phyloP scores from a whole-genome alignment of 208 protist species.

The Acanthamoeba lenticulata region DNA sequence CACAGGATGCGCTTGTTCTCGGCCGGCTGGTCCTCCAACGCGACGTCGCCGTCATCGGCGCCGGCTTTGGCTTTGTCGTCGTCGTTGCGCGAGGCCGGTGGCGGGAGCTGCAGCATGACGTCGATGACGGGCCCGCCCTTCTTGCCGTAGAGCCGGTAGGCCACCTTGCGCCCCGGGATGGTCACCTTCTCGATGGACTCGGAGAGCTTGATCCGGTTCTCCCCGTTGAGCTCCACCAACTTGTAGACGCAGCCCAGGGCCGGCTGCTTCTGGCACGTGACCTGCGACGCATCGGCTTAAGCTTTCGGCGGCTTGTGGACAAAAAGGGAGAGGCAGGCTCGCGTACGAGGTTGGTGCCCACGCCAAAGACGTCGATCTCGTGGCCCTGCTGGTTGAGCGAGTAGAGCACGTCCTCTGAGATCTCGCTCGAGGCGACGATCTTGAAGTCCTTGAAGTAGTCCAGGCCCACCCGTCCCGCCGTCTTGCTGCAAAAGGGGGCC shows the following conservation, averaged over 20 bases:
- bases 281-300: too few species aligned
- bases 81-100: not conserved
- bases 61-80: not conserved
- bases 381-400: conserved; percentile 83
- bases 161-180: conserved; percentile 10
- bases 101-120: conserved; percentile 17
- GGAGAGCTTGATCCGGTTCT: conserved; percentile 91
- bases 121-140: conserved; percentile 6
- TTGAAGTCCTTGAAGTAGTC: conserved; percentile 72
- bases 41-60: not conserved
- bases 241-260: conserved; percentile 94
- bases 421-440: conserved; percentile 90
- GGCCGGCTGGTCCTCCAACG: not conserved
- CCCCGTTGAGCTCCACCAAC: conserved; percentile 88
- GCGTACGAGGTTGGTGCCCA: conserved; percentile 92
- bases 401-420: conserved; percentile 87
- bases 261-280: conserved; percentile 90
- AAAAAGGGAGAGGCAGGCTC: too few species aligned
- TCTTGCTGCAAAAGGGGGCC: not conserved
- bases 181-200: conserved; percentile 67
- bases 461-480: not conserved
- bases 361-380: conserved; percentile 90
- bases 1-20: conserved; percentile 15
- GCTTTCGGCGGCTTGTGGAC: too few species aligned
- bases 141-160: conserved; percentile 18